Evolutionary conservation across 2,329 filamentous ascomycete species (phyloP).

Genomic region (Monilinia polystroma): DNA sequence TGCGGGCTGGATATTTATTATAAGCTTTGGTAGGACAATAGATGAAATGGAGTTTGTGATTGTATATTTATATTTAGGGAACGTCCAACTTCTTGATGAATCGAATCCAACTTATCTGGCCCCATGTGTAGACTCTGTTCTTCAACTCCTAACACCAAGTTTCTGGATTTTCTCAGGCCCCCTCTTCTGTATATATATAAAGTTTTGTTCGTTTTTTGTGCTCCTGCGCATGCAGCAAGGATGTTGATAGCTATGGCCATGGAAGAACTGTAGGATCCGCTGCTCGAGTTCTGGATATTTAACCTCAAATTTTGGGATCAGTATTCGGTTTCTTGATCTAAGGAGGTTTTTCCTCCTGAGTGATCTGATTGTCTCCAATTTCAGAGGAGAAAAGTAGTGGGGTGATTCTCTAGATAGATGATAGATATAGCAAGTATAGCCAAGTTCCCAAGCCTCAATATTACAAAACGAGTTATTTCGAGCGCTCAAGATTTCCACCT

Average conservation of each 20-base stretch:
- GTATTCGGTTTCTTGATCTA: background rate
- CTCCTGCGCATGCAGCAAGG: too few species aligned
- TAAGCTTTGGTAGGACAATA: too few species aligned
- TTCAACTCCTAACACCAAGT: too few species aligned
- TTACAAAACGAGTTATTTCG: background rate
- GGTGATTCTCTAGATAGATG: background rate
- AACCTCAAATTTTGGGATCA: background rate
- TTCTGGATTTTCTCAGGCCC: too few species aligned
- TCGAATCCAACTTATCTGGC: too few species aligned
- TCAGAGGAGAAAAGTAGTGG: background rate
- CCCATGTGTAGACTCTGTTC: too few species aligned
- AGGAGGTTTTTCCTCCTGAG: background rate
- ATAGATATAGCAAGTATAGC: background rate
- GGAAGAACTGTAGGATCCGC: background rate
- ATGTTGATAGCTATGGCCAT: background rate
- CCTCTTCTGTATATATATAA: too few species aligned
- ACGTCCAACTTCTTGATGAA: too few species aligned
- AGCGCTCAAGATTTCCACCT: background rate
- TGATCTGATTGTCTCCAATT: background rate
- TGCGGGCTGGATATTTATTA: too few species aligned
- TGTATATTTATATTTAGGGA: too few species aligned
- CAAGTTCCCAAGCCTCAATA: background rate
- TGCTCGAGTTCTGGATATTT: background rate
- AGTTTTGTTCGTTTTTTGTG: too few species aligned
- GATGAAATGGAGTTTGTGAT: too few species aligned